A percentile compares a stretch with the other conserved stretches of the same genome.
These are phyloP conservation scores for Medicago ruthenica DNA, from an alignment of 306 rosid species.

Conservation along the genomic window DNA sequence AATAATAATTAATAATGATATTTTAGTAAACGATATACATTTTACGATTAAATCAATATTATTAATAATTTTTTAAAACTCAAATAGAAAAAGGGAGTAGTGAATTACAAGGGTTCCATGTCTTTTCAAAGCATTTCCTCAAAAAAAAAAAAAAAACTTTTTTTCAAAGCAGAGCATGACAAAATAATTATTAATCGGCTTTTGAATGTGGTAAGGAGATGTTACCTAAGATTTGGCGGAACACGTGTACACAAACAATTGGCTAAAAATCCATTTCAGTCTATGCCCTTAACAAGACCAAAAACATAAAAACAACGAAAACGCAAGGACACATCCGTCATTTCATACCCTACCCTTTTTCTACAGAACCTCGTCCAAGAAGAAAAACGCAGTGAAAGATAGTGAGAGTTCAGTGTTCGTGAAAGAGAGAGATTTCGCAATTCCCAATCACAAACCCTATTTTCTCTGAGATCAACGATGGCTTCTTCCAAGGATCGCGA, in stretches of 20 bases:
- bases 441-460: conserved; percentile 55
- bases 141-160: too few species aligned
- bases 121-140: too few species aligned
- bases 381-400: conserved; percentile 39
- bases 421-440: conserved; percentile 32
- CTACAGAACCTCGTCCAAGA: conserved; percentile 44
- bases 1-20: too few species aligned
- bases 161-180: not conserved
- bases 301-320: conserved; percentile 25
- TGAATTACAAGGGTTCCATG: too few species aligned
- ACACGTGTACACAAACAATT: not conserved
- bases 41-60: too few species aligned
- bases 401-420: not conserved
- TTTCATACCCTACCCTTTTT: conserved; percentile 25
- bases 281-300: conserved; percentile 7
- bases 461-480: conserved; percentile 66
- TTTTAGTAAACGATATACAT: too few species aligned
- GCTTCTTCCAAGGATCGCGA: conserved; percentile 77
- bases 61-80: too few species aligned
- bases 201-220: not conserved
- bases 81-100: too few species aligned
- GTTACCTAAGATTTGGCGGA: not conserved
- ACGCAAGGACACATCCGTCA: conserved; percentile 35
- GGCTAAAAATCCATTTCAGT: conserved; percentile 9
- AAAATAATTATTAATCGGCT: not conserved